Percentiles rank a stretch among this genome's conserved stretches.
phyloP scores from a whole-genome alignment of 305 asterid genomes.

The Solanum hybrid region DNA sequence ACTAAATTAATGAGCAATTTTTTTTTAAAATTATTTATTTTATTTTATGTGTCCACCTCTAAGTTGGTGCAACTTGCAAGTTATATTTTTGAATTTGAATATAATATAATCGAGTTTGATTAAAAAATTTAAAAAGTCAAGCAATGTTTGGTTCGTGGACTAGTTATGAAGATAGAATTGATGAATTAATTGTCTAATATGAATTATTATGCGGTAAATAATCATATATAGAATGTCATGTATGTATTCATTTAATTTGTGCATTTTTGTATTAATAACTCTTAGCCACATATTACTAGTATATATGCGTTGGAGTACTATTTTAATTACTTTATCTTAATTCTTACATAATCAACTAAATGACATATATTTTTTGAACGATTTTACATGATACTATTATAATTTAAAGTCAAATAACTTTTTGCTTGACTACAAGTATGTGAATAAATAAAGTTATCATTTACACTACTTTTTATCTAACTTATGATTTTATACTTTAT shows the following conservation, averaged over 20 bases:
- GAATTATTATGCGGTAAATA: neutral
- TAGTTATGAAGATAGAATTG: neutral
- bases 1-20: too few species aligned
- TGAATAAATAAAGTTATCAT: neutral
- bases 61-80: neutral
- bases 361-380: neutral
- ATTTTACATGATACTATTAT: neutral
- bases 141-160: neutral
- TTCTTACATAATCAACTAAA: neutral
- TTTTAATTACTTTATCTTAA: neutral
- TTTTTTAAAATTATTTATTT: too few species aligned
- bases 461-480: neutral
- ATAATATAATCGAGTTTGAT: too few species aligned
- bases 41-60: neutral
- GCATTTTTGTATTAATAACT: neutral
- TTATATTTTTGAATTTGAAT: too few species aligned
- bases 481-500: neutral
- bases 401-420: neutral
- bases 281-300: neutral
- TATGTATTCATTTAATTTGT: neutral
- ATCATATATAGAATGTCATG: too few species aligned
- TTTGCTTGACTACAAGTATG: neutral
- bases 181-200: neutral
- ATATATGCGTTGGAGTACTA: neutral
- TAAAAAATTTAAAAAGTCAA: neutral